These are phyloP conservation scores for Populus tomentosa DNA, from an alignment of 441 rosid genomes.

Conservation along the genomic window DNA sequence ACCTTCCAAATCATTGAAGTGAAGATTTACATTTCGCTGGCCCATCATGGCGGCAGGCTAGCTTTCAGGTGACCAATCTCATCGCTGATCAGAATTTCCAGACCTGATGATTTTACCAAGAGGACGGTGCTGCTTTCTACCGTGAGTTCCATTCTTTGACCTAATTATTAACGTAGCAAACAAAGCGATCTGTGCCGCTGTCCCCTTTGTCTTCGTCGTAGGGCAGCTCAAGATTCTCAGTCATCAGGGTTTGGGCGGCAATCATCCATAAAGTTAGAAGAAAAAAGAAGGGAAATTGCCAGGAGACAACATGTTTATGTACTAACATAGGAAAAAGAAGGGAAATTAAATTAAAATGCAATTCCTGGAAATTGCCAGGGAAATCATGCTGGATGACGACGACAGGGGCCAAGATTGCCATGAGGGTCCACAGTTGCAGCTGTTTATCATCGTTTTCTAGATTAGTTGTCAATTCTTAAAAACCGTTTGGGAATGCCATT, in stretches of 20 bases:
- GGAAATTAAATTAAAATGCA: neutral
- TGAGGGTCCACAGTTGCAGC: too few species aligned
- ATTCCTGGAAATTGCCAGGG: too few species aligned
- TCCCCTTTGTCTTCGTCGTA: neutral
- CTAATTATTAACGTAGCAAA: neutral
- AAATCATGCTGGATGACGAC: too few species aligned
- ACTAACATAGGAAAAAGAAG: neutral
- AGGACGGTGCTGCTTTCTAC: neutral
- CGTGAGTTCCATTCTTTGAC: neutral
- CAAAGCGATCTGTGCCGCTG: neutral
- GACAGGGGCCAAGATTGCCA: too few species aligned
- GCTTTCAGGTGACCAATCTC: neutral
- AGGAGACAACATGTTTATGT: too few species aligned
- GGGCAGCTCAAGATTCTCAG: neutral
- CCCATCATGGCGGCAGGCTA: neutral
- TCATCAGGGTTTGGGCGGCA: neutral
- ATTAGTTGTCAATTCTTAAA: too few species aligned
- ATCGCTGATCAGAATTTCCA: neutral
- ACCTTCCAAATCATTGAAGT: neutral
- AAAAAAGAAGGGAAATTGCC: neutral
- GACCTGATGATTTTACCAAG: neutral
- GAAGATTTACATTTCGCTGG: neutral
- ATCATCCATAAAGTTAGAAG: too few species aligned
- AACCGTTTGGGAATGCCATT: too few species aligned
- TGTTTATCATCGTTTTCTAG: too few species aligned